phyloP scores from a whole-genome alignment of 495 filamentous ascomycete genomes.

The Podospora australis region DNA sequence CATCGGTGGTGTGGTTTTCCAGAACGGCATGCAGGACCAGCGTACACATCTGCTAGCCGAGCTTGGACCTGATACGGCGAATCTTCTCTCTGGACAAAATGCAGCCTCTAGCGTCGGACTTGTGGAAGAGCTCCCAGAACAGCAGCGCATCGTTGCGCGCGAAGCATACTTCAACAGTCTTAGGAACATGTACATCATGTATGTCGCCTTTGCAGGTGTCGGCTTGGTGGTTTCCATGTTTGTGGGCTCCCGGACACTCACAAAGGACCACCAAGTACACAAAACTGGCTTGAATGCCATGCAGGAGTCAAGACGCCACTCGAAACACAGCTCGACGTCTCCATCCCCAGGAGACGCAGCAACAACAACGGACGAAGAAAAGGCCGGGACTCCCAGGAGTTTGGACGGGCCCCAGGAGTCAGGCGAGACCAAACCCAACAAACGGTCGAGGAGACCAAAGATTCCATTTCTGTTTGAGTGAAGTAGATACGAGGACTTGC shows the following conservation, averaged over 20 bases:
- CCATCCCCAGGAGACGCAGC: background rate
- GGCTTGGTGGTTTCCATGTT: slow-evolving; percentile 51
- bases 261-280: slow-evolving; percentile 51
- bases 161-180: slow-evolving; percentile 51
- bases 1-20: slow-evolving; percentile 75
- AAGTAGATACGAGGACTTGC: no score
- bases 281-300: slow-evolving; percentile 56
- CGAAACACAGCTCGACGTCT: background rate
- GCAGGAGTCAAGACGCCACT: background rate
- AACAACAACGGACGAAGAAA: slow-evolving; percentile 15
- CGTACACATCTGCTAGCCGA: slow-evolving; percentile 29
- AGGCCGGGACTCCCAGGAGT: no score
- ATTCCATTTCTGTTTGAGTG: no score
- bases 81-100: slow-evolving; percentile 41
- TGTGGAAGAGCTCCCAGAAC: slow-evolving; percentile 43
- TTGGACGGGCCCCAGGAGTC: no score
- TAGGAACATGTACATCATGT: slow-evolving; percentile 64
- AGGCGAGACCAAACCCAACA: no score
- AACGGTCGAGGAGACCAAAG: no score
- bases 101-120: slow-evolving; percentile 55
- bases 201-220: slow-evolving; percentile 46
- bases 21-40: slow-evolving; percentile 51
- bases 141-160: slow-evolving; percentile 43
- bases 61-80: slow-evolving; percentile 38
- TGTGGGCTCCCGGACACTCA: slow-evolving; percentile 50